Percentiles rank a stretch among this genome's conserved stretches.
Conservation (phyloP, 1,284 basidiomycete genomes). For the Irpex rosettiformis region DNA sequence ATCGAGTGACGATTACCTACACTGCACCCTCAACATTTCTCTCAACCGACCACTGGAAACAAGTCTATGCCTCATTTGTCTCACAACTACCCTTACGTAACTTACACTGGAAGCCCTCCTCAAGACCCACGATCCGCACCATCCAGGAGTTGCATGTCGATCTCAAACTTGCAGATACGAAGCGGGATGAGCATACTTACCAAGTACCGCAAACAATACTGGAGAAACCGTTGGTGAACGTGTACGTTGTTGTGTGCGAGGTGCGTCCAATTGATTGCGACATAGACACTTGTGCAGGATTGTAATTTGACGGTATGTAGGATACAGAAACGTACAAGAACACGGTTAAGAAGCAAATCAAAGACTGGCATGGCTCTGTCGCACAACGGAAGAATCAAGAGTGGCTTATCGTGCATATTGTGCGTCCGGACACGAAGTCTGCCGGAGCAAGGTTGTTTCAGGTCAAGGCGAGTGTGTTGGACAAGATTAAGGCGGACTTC, state of each 20-base stretch:
- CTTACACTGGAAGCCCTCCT: conserved; percentile 84
- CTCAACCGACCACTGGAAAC: conserved; percentile 66
- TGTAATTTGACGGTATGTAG: conserved; percentile 35
- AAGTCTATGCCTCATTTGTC: conserved; percentile 61
- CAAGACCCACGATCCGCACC: conserved; percentile 71
- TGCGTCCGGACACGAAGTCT: conserved; percentile 62
- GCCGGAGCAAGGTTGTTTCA: conserved; percentile 71
- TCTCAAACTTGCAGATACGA: conserved; percentile 66
- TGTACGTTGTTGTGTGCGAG: conserved; percentile 87
- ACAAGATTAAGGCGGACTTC: conserved; percentile 92
- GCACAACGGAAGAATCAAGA: conserved; percentile 78
- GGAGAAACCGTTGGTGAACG: conserved; percentile 81
- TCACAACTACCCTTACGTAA: conserved; percentile 83
- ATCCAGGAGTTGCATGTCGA: conserved; percentile 84
- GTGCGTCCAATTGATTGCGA: conserved; percentile 38
- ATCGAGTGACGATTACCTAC: conserved; percentile 61
- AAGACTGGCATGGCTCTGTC: conserved; percentile 82
- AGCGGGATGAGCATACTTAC: conserved; percentile 70
- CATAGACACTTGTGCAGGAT: not conserved
- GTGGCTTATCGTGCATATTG: conserved; percentile 86
- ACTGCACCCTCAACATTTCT: conserved; percentile 60
- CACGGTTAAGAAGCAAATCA: conserved; percentile 79
- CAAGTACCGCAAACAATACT: conserved; percentile 78
- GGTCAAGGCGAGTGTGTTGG: conserved; percentile 80
- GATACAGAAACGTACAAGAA: conserved; percentile 84